These are phyloP conservation scores for Ilyonectria destructans DNA, from an alignment of 2,329 filamentous ascomycete species.

Conservation along the genomic window DNA sequence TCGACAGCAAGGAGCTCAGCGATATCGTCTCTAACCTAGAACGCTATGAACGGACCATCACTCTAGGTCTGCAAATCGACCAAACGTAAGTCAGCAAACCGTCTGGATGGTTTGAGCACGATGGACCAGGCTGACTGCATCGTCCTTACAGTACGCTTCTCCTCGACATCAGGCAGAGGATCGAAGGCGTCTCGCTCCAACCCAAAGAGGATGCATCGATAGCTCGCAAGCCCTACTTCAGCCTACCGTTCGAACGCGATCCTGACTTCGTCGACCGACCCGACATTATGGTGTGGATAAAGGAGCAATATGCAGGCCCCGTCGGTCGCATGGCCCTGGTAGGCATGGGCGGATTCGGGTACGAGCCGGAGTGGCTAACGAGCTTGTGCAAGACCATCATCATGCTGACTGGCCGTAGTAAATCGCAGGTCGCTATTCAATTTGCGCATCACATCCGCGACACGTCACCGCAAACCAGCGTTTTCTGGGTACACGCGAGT, in stretches of 20 bases:
- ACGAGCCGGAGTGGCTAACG: background rate
- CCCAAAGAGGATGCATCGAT: background rate
- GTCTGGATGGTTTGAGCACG: background rate
- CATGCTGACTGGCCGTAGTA: slow-evolving; percentile 24
- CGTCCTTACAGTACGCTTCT: slow-evolving; percentile 5
- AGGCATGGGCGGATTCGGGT: slow-evolving; percentile 53
- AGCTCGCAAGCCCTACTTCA: slow-evolving; percentile 20
- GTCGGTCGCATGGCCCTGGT: slow-evolving; percentile 49
- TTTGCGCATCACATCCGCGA: too few species aligned
- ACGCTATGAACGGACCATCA: too few species aligned
- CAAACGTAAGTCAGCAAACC: slow-evolving; percentile 3
- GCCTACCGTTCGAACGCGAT: too few species aligned
- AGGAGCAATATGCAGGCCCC: slow-evolving; percentile 36
- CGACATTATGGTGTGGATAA: slow-evolving; percentile 38
- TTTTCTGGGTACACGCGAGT: too few species aligned
- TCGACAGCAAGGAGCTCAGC: slow-evolving; percentile 29
- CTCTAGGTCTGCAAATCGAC: too few species aligned
- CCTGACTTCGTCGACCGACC: too few species aligned
- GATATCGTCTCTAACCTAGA: slow-evolving; percentile 5
- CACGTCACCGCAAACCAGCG: too few species aligned
- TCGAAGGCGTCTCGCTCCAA: slow-evolving; percentile 12
- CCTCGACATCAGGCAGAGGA: slow-evolving; percentile 8
- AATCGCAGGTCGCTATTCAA: too few species aligned
- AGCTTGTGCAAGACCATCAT: background rate
- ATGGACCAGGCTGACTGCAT: background rate